phyloP scores from a whole-genome alignment of 257 asterid species.

The Przewalskia tangutica region DNA sequence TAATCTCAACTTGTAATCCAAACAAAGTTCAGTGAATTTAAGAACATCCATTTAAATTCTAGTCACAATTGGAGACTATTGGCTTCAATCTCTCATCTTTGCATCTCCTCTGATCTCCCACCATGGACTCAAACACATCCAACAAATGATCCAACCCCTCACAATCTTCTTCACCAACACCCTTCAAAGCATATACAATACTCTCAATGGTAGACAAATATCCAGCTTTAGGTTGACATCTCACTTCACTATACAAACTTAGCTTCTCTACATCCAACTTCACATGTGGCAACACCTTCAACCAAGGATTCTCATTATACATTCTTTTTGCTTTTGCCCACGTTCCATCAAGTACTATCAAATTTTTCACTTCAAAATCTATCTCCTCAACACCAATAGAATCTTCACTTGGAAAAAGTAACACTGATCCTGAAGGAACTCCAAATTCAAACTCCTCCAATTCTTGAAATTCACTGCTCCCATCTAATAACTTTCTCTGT shows the following conservation, averaged over 20 bases:
- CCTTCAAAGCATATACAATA: slow-evolving; percentile 78
- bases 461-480: slow-evolving; percentile 14
- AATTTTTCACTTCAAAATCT: slow-evolving; percentile 50
- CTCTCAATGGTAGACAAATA: slow-evolving; percentile 91
- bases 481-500: slow-evolving; percentile 17
- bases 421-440: slow-evolving; percentile 60
- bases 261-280: slow-evolving; percentile 39
- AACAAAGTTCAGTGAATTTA: neutral
- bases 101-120: slow-evolving; percentile 74
- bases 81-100: slow-evolving; percentile 46
- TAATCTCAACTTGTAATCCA: neutral
- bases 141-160: slow-evolving; percentile 59
- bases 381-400: slow-evolving; percentile 34
- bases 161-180: slow-evolving; percentile 39
- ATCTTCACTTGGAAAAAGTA: slow-evolving; percentile 64
- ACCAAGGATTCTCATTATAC: slow-evolving; percentile 90
- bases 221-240: slow-evolving; percentile 78
- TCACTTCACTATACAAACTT: slow-evolving; percentile 83
- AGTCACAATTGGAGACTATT: slow-evolving; percentile 7
- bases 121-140: slow-evolving; percentile 78
- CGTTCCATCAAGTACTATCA: slow-evolving; percentile 83
- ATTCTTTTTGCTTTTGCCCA: slow-evolving; percentile 92
- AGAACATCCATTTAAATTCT: neutral
- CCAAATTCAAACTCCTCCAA: slow-evolving; percentile 44
- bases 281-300: slow-evolving; percentile 69